Percentiles rank a stretch among this genome's conserved stretches.
Conservation (phyloP, 2,329 filamentous ascomycete species). For the Trichophyton verrucosum region DNA sequence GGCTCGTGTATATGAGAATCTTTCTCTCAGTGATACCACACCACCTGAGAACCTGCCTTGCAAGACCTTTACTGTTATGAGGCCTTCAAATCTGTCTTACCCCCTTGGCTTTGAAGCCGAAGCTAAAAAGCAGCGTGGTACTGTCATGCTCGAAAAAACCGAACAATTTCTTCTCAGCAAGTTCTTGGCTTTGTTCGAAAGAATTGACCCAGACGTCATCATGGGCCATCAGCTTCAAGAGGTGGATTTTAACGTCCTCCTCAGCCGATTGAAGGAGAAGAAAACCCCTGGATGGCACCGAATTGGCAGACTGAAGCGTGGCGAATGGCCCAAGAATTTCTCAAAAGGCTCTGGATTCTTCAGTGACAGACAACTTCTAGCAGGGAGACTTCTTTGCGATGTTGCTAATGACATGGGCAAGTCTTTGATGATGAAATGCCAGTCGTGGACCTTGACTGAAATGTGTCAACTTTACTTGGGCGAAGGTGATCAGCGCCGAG, state of each 20-base stretch:
- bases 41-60: constrained; percentile 79
- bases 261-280: constrained; percentile 76
- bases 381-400: constrained; percentile 84
- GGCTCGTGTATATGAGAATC: constrained; percentile 81
- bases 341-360: constrained; percentile 83
- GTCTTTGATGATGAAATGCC: constrained; percentile 91
- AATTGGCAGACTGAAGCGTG: constrained; percentile 71
- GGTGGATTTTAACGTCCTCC: constrained; percentile 82
- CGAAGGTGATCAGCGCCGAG: constrained; percentile 58
- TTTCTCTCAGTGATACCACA: constrained; percentile 76
- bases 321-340: constrained; percentile 76
- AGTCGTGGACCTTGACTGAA: constrained; percentile 94
- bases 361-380: constrained; percentile 76
- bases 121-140: constrained; percentile 59
- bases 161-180: constrained; percentile 77
- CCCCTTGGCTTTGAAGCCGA: constrained; percentile 78
- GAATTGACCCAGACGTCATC: constrained; percentile 83
- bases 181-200: constrained; percentile 78
- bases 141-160: constrained; percentile 67
- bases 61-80: constrained; percentile 81
- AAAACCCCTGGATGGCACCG: constrained; percentile 92
- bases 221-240: constrained; percentile 94
- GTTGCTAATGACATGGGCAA: constrained; percentile 94
- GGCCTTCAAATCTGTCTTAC: constrained; percentile 63
- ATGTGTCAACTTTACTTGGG: constrained; percentile 89